These are phyloP conservation scores for Saposhnikovia divaricata DNA, from an alignment of 129 eudicot genomes.

Conservation along the genomic window DNA sequence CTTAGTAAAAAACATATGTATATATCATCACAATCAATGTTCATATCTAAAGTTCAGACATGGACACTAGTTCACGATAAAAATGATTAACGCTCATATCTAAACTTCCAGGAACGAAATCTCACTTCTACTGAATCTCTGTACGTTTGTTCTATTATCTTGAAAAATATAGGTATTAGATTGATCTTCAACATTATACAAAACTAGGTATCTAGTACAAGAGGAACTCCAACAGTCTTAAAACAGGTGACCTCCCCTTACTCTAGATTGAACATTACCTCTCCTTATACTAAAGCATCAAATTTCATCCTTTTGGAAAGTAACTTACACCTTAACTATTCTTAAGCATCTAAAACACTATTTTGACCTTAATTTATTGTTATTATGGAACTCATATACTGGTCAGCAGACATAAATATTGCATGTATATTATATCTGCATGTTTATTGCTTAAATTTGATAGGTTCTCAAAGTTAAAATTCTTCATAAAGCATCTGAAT, in stretches of 20 bases:
- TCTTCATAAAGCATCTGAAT: background rate
- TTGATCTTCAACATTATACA: background rate
- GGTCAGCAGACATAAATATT: background rate
- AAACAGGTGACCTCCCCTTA: background rate
- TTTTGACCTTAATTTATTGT: background rate
- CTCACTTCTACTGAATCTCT: background rate
- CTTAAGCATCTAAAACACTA: background rate
- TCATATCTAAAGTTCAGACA: background rate
- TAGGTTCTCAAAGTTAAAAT: background rate
- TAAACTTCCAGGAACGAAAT: background rate
- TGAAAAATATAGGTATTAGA: background rate
- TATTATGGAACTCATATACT: background rate
- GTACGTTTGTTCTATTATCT: background rate
- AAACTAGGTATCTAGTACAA: background rate
- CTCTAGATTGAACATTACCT: background rate
- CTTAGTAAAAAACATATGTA: too few species aligned
- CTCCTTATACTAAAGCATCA: background rate
- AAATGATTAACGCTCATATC: background rate
- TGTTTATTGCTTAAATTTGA: background rate
- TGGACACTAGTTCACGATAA: background rate
- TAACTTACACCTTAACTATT: background rate
- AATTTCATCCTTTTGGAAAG: background rate
- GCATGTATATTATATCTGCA: background rate
- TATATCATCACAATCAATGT: background rate
- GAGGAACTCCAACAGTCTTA: background rate